phyloP scores from a whole-genome alignment of 73 alveolate species.

The Stentor roeselii region DNA sequence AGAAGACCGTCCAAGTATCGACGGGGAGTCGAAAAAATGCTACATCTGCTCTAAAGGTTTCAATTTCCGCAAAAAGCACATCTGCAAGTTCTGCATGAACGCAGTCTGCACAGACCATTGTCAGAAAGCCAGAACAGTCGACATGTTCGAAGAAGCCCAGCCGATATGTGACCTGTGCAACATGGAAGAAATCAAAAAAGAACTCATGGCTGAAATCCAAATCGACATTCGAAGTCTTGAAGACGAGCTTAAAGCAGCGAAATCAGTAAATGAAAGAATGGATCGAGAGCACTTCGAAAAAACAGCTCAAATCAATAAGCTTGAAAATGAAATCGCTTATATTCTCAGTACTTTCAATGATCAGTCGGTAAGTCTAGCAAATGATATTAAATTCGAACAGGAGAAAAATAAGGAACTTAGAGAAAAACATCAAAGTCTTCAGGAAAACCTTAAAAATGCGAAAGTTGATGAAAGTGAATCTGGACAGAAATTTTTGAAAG shows the following conservation, averaged over 20 bases:
- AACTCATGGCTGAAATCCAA: background rate
- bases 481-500: background rate
- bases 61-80: background rate
- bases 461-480: background rate
- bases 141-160: background rate
- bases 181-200: slow-evolving; percentile 18
- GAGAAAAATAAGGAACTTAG: background rate
- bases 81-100: slow-evolving; percentile 21
- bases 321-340: background rate
- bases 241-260: background rate
- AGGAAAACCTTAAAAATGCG: background rate
- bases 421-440: background rate
- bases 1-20: no score
- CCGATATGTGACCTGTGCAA: slow-evolving; percentile 16
- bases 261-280: background rate
- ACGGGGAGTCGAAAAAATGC: slow-evolving; percentile 5
- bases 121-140: slow-evolving; percentile 4
- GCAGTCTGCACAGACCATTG: slow-evolving; percentile 14
- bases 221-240: background rate
- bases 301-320: slow-evolving; percentile 2
- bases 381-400: background rate
- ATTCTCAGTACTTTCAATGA: background rate
- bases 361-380: background rate
- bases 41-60: background rate
- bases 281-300: background rate